Base-by-base conservation (phyloP, 495 filamentous ascomycete species). In the Annulohypoxylon bovei region DNA sequence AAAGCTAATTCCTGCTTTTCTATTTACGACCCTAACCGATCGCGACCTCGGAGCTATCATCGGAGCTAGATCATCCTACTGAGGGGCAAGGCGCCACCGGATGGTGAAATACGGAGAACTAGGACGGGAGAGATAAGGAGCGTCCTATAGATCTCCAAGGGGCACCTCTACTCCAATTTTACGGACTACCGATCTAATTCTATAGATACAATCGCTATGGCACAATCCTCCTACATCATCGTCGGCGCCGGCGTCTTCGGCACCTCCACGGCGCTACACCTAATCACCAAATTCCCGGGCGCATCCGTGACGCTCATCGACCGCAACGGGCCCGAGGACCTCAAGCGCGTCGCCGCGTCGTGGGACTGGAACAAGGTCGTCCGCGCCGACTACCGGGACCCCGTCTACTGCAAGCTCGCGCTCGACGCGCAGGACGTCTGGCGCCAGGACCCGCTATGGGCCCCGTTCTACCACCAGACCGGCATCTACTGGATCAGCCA, bases 341-440 rank as follows among this genome's bases (percentile, higher is more conserved):
- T 63, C 64, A 76, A 42, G 71, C 83, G 65, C 71, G 79, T 69
- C 33, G 88, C 86, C 20, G 89, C 89, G 23, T 90, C 89, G 1
- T 86, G 85, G 81, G 89, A 91, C 77, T 87, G 86, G 81, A 91
- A 90, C 72, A 90, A 91, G 69, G 86, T 90, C 14, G 77, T 91
- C 18, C 88, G 90, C 71, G 83, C 88, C 59, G 89, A 91, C 72
- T 92, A 91, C 76, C 76, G 80, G 33, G 83, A 89, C 69, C 75
- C 80, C 14, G 71, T 86, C 32, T 91, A 91, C 80, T 83, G 80
- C 65, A 62, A 79, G 49, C 79, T 90, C 9, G 89, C 84, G 16
- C 77, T 89, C 16, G 85, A 89, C 68, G 85, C 89, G 0, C 81
- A 83, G 49, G 80, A 85, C 39, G 75, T 82, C 27, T 91, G 87